Evolutionary conservation across 2,329 filamentous ascomycete species (phyloP).

Genomic region (Penicillium sclerotiorum): DNA sequence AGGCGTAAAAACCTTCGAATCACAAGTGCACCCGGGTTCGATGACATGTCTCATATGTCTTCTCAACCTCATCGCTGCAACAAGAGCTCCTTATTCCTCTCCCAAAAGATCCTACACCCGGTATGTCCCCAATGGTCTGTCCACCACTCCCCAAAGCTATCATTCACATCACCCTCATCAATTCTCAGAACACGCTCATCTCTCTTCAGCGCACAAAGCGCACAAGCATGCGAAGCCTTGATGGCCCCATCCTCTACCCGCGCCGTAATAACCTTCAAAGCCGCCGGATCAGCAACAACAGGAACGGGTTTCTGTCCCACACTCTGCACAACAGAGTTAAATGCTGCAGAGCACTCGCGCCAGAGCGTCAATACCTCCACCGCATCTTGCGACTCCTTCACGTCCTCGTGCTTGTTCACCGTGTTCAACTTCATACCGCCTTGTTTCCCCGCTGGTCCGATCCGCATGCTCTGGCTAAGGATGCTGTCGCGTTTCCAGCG

Average conservation of each 20-base stretch:
- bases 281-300: slow-evolving; percentile 62
- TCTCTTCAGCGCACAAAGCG: slow-evolving; percentile 83
- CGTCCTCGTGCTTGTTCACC: slow-evolving; percentile 79
- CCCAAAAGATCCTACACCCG: slow-evolving; percentile 83
- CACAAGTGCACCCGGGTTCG: too few relatives aligned
- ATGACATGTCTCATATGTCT: neutral
- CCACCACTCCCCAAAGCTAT: slow-evolving; percentile 98
- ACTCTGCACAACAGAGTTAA: slow-evolving; percentile 63
- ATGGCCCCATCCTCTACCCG: slow-evolving; percentile 67
- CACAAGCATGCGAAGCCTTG: slow-evolving; percentile 73
- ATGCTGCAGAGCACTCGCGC: slow-evolving; percentile 72
- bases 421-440: slow-evolving; percentile 91
- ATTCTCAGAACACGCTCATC: slow-evolving; percentile 79
- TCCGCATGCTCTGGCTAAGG: slow-evolving; percentile 84
- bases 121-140: slow-evolving; percentile 82
- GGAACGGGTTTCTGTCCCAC: slow-evolving; percentile 57
- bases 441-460: slow-evolving; percentile 70
- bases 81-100: slow-evolving; percentile 70
- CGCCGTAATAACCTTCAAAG: slow-evolving; percentile 61
- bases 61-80: slow-evolving; percentile 60
- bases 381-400: slow-evolving; percentile 81
- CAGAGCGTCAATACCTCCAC: slow-evolving; percentile 75
- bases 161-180: slow-evolving; percentile 71
- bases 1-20: too few relatives aligned
- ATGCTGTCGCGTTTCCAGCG: slow-evolving; percentile 91